Evolutionary conservation across 805 yeast species (phyloP).

Genomic region (Lipomyces oligophaga): DNA sequence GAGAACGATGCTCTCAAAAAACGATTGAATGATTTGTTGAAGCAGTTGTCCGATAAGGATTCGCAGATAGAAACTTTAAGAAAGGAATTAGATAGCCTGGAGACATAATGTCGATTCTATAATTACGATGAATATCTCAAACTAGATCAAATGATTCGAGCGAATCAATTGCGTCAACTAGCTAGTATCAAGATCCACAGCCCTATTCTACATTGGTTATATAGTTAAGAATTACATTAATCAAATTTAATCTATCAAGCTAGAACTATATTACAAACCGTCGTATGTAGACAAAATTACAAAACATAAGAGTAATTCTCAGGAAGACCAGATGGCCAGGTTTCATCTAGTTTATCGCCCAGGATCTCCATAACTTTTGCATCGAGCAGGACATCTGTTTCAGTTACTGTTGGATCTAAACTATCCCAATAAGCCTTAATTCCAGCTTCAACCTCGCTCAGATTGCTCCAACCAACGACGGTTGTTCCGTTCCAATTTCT

Average conservation of each 20-base stretch:
- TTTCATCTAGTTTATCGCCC: slow-evolving; percentile 57
- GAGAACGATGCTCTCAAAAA: slow-evolving; percentile 36
- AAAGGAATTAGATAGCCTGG: slow-evolving; percentile 4
- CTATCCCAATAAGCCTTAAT: slow-evolving; percentile 54
- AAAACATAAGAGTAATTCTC: no score
- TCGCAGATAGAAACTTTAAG: slow-evolving; percentile 30
- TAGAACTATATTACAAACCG: background rate
- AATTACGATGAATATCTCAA: no score
- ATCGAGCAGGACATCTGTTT: slow-evolving; percentile 45
- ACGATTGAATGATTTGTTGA: slow-evolving; percentile 33
- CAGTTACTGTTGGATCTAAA: slow-evolving; percentile 38
- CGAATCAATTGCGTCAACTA: no score
- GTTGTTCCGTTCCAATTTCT: slow-evolving; percentile 63
- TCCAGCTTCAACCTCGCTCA: slow-evolving; percentile 63
- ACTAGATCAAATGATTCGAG: no score
- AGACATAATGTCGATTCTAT: no score
- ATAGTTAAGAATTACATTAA: no score
- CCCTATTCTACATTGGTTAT: no score
- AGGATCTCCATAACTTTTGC: slow-evolving; percentile 43
- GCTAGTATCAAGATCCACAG: no score
- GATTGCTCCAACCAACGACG: slow-evolving; percentile 71
- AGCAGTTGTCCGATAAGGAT: slow-evolving; percentile 33
- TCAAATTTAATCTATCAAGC: no score
- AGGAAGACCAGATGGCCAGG: slow-evolving; percentile 57
- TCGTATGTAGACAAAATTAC: no score